Conservation (phyloP, 192 early-diverging fungal genomes). For the Coemansia aciculifera region DNA sequence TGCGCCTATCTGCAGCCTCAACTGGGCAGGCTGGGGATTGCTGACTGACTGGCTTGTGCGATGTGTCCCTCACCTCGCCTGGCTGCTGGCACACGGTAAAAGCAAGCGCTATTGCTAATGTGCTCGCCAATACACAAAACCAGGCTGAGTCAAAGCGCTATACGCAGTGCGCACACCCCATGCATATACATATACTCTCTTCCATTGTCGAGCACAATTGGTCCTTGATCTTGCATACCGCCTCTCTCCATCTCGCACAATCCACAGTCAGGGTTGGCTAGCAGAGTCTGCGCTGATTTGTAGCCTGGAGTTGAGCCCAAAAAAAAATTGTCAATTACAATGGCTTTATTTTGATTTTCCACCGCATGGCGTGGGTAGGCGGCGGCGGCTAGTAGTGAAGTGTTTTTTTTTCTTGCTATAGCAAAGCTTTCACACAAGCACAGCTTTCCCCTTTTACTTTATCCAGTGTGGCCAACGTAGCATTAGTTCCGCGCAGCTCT, state of each 20-base stretch:
- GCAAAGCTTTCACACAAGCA: neutral
- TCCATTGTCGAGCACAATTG: neutral
- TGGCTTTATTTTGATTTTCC: neutral
- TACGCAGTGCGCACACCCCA: neutral
- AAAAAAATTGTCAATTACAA: neutral
- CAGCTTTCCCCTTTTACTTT: neutral
- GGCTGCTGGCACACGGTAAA: neutral
- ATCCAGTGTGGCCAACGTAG: neutral
- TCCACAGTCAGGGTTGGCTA: neutral
- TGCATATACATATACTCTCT: neutral
- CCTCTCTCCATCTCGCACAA: slow-evolving; percentile 4
- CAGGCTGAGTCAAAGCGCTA: slow-evolving; percentile 4
- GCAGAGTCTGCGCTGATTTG: slow-evolving; percentile 1
- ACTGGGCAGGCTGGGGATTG: neutral
- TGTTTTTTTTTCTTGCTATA: neutral
- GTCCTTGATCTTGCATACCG: slow-evolving; percentile 5
- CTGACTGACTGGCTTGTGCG: neutral
- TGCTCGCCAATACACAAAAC: neutral
- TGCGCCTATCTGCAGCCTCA: neutral
- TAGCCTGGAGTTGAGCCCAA: neutral
- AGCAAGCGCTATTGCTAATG: neutral
- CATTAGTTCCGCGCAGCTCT: neutral
- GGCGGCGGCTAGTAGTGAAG: neutral
- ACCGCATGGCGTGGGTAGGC: neutral
- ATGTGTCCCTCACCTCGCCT: neutral